Conservation (phyloP, 2,329 filamentous ascomycete genomes). For the Aspergillus tamarii region DNA sequence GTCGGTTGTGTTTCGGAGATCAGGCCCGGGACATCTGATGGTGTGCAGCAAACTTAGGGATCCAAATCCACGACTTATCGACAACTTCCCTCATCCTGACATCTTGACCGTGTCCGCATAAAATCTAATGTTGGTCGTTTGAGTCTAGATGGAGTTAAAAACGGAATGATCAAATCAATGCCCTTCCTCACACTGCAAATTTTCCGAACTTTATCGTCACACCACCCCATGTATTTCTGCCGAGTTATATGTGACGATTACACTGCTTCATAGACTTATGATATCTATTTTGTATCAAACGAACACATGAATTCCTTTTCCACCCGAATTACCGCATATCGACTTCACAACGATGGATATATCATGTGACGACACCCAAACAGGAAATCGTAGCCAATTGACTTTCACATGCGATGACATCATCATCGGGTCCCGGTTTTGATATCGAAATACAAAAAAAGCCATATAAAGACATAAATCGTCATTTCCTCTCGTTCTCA, state of each 20-base stretch:
- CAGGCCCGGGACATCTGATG: too few species aligned
- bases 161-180: background rate
- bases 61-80: background rate
- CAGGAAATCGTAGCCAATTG: background rate
- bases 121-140: background rate
- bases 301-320: too few species aligned
- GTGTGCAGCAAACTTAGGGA: background rate
- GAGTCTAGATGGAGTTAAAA: background rate
- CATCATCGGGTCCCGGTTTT: background rate
- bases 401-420: conserved; percentile 1
- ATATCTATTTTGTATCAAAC: too few species aligned
- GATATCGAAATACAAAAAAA: background rate
- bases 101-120: background rate
- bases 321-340: too few species aligned
- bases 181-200: background rate
- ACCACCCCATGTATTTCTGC: too few species aligned
- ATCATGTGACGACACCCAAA: background rate
- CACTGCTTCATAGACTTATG: too few species aligned
- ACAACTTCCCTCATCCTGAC: background rate
- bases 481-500: background rate
- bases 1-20: background rate
- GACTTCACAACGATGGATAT: too few species aligned
- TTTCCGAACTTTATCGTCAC: too few species aligned
- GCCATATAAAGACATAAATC: background rate
- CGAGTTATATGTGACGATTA: too few species aligned